Evolutionary conservation across 2,329 filamentous ascomycete genomes (phyloP), one percentile per base, ranked within the genome.

Genomic region (Penicillium sclerotiorum): DNA sequence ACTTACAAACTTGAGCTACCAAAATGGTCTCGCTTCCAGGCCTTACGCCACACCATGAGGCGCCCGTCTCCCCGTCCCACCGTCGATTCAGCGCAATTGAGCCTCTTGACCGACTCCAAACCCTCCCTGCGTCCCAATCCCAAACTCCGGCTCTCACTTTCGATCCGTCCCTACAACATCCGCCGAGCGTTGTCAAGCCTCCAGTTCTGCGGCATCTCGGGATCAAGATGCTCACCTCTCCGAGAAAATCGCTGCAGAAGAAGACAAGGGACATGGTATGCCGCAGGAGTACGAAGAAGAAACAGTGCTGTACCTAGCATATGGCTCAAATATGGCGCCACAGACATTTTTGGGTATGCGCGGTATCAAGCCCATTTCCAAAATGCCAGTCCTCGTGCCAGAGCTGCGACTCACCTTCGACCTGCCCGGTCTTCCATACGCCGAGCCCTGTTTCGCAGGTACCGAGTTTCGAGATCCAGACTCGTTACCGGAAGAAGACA

Each of bases 371-470:
- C 94, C 94, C 0, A 63, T 97, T 12, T 90, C 89, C 32, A 82
- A 88, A 56, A 74, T 92, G 64, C 91, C 91, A 64, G 93, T 96
- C 7, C 82, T 87, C 5, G 90, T 90, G 2, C 94, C 94, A 0
- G 80, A 82, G 5, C 77, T 97, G 40, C 79, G 82, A 42, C 77
- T 99, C 45, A 89, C 86, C 6, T 96, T 99, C 69, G 88, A 94
- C 66, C 81, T 97, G 0, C 84, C 91, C 0, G 93, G 91, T 1
- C 65, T 96, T 1, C 89, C 94, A 0, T 97, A 97, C 73, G 66
- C 73, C 11, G 94, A 97, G 71, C 93, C 94, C 1, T 96, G 93
- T 70, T 96, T 97, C 68, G 91, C 90, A 49, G 96, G 95, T 63
- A 87, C 87, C 2, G 81, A 80, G 13, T 78, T 79, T 45, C 82